These are phyloP conservation scores for Cinnamomum micranthum DNA, from an alignment of 164 flowering plant species.

Conservation along the genomic window DNA sequence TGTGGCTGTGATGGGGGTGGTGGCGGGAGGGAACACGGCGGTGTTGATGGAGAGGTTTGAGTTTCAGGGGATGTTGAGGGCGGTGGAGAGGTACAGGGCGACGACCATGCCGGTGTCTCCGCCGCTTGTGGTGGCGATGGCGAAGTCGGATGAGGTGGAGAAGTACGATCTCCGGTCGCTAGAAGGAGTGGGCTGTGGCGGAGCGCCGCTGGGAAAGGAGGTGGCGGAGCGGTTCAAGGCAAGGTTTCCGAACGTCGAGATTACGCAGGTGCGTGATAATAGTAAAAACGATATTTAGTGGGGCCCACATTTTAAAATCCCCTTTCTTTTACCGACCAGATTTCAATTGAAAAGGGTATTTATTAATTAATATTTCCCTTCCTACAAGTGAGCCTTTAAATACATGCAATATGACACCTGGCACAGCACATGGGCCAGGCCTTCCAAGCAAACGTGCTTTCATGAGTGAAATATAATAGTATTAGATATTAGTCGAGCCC, in stretches of 20 bases:
- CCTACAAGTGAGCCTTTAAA: too few relatives aligned
- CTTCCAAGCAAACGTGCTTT: too few relatives aligned
- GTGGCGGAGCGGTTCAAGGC: slow-evolving; percentile 46
- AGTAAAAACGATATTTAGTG: not conserved
- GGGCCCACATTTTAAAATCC: too few relatives aligned
- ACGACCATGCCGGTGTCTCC: slow-evolving; percentile 50
- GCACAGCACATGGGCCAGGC: too few relatives aligned
- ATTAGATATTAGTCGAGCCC: too few relatives aligned
- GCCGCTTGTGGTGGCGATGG: slow-evolving; percentile 68
- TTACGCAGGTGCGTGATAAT: slow-evolving; percentile 18
- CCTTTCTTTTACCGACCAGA: too few relatives aligned
- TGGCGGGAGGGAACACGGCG: slow-evolving; percentile 35
- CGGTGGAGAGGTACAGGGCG: slow-evolving; percentile 47
- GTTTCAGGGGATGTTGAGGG: slow-evolving; percentile 57
- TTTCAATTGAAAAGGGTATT: too few relatives aligned
- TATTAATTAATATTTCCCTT: too few relatives aligned
- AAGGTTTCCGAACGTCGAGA: slow-evolving; percentile 36
- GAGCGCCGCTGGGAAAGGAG: slow-evolving; percentile 85
- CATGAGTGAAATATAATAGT: too few relatives aligned
- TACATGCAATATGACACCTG: too few relatives aligned
- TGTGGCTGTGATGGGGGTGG: slow-evolving; percentile 47
- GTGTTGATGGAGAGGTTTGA: slow-evolving; percentile 68
- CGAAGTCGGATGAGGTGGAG: slow-evolving; percentile 29
- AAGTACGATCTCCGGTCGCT: slow-evolving; percentile 64
- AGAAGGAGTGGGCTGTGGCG: slow-evolving; percentile 51